Evolutionary conservation across 2,329 filamentous ascomycete species (phyloP), one percentile per base, ranked within the genome.

Genomic region (Verticillium nubilum): DNA sequence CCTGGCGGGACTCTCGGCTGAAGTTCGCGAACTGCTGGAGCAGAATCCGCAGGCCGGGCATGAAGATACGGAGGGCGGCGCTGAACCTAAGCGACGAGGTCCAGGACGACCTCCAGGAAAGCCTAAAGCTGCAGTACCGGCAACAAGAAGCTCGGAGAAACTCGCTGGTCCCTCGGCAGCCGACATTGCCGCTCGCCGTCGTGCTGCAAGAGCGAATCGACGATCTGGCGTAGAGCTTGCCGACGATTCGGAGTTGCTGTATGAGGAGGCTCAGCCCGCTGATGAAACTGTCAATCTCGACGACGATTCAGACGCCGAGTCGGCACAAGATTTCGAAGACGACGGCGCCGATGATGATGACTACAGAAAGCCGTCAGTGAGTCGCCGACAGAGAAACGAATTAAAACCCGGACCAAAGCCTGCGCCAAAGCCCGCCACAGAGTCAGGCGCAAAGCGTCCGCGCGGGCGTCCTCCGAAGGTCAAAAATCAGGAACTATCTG

Each of bases 271-370:
- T n/a, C n/a, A 4, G n/a, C 42, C 42, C 42, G 42, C 42, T 13
- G 60, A 67, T 28, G 63, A 60, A 5, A 60, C 62, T 26, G 62
- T 67, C 25, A 60, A 65, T 5, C 67, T 66, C 5, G 58, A 69
- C 19, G 68, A 68, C 52, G 73, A 73, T 23, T 65, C 76, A 5
- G 72, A 75, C 58, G 71, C 71, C 7, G 70, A 74, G 56, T 61
- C 77, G 1, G 70, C 68, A 2, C 64, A 66, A 52, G 72, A 73
- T 50, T 62, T 76, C 15, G 63, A 66, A 29, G 67, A 67, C 17
- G 69, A 67, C 17, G 61, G 6, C 15, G 31, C 19, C 54, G 54
- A 25, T 3, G 52, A 53, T 23, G 52, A 13, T 17, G 52, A 53
- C 25, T 27, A 17, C 26, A 15, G 52, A 2, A 26, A 57, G 60